Evolutionary conservation across 176 grass and related monocot genomes (phyloP).

Genomic region (Areca catechu): DNA sequence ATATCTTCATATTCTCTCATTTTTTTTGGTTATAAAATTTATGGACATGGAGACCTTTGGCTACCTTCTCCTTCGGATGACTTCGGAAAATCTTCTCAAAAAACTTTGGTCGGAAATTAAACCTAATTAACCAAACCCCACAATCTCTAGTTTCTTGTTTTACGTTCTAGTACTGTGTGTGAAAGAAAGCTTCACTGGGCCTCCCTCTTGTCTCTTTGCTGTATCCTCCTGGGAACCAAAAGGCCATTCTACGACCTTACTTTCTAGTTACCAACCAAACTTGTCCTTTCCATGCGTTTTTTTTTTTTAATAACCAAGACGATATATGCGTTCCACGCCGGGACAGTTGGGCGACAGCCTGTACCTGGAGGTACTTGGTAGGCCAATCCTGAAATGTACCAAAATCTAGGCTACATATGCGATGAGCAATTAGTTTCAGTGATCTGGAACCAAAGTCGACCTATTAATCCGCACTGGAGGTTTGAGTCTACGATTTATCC

Average conservation of each 20-base stretch:
- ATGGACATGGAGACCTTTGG: not conserved
- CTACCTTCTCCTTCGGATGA: constrained; percentile 12
- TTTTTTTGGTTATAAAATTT: too few species aligned
- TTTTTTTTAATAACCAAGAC: not conserved
- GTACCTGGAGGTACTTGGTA: too few species aligned
- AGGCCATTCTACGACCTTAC: not conserved
- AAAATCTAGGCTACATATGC: not conserved
- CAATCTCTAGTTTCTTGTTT: not conserved
- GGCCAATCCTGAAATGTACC: too few species aligned
- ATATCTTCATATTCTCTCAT: too few species aligned
- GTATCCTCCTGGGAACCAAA: not conserved
- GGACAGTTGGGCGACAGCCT: too few species aligned
- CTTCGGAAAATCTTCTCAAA: constrained; percentile 15
- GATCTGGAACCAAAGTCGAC: not conserved
- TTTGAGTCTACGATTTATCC: too few species aligned
- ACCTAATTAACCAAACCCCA: constrained; percentile 9
- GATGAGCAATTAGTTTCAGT: not conserved
- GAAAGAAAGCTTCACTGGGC: too few species aligned
- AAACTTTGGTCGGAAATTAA: constrained; percentile 14
- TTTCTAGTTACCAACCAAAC: not conserved
- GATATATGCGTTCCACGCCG: not conserved
- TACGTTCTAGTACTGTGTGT: not conserved
- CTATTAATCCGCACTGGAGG: not conserved
- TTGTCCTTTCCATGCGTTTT: not conserved
- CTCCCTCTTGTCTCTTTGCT: not conserved